phyloP scores from a whole-genome alignment of 2,329 filamentous ascomycete species.

The Fusarium sp. region DNA sequence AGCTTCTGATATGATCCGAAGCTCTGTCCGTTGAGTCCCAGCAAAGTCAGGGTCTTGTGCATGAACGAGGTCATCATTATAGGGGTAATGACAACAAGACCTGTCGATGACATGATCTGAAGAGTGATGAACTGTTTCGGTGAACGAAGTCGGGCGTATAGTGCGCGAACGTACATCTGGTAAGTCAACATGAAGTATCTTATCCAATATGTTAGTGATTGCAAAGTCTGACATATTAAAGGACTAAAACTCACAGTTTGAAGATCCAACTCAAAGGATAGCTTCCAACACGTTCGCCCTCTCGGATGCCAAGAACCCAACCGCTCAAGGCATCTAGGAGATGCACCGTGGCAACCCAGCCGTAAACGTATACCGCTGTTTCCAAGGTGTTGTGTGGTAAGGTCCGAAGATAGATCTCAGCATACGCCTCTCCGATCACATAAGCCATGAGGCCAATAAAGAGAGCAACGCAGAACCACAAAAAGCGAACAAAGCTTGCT shows the following conservation, averaged over 20 bases:
- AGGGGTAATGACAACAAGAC: conserved; percentile 72
- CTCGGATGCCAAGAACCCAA: conserved; percentile 74
- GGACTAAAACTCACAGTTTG: conserved; percentile 66
- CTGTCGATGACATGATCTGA: conserved; percentile 71
- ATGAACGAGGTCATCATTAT: conserved; percentile 71
- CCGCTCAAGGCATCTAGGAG: conserved; percentile 73
- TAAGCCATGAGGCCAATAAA: conserved; percentile 73
- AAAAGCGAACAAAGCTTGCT: conserved; percentile 74
- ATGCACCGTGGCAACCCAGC: conserved; percentile 75
- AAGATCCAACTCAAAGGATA: conserved; percentile 79
- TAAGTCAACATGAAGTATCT: conserved; percentile 77
- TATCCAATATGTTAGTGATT: conserved; percentile 24
- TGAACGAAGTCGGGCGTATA: conserved; percentile 75
- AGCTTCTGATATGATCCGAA: conserved; percentile 75
- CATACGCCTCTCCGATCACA: conserved; percentile 75
- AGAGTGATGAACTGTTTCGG: conserved; percentile 74
- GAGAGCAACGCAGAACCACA: conserved; percentile 76
- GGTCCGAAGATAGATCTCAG: conserved; percentile 75
- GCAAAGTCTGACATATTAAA: background rate
- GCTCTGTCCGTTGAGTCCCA: conserved; percentile 68
- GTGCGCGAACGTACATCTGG: conserved; percentile 76
- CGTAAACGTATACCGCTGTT: conserved; percentile 77
- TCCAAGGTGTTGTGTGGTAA: conserved; percentile 74
- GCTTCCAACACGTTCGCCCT: conserved; percentile 75
- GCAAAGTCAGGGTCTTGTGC: conserved; percentile 65